Conservation (phyloP, 768 basidiomycete genomes). For the Lanmaoa pseudosensibilis region DNA sequence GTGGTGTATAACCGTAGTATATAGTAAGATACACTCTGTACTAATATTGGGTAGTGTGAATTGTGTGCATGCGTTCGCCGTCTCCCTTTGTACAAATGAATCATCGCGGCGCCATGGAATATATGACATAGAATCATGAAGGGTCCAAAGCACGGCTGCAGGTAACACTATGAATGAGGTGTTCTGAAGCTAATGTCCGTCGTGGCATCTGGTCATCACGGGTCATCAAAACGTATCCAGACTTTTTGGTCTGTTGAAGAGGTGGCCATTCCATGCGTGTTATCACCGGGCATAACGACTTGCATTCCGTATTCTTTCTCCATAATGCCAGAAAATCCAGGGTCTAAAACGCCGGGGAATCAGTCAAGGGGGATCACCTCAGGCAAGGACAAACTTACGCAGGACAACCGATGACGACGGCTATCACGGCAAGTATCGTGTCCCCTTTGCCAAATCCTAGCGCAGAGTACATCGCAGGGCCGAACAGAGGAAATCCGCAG, state of each 20-base stretch:
- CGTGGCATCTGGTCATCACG: background rate
- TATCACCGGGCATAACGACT: slow-evolving; percentile 41
- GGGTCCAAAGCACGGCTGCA: background rate
- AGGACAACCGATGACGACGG: slow-evolving; percentile 63
- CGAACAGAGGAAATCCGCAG: slow-evolving; percentile 79
- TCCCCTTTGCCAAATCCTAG: slow-evolving; percentile 72
- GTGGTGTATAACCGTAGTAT: no score
- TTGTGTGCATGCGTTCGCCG: no score
- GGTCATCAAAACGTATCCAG: background rate
- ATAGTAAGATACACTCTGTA: no score
- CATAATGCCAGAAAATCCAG: slow-evolving; percentile 45
- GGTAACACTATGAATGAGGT: background rate
- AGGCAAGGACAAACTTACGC: slow-evolving; percentile 25
- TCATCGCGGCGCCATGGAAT: no score
- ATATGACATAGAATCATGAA: background rate
- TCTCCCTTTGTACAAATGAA: no score
- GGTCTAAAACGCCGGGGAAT: slow-evolving; percentile 40
- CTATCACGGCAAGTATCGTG: slow-evolving; percentile 58
- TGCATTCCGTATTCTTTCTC: slow-evolving; percentile 49
- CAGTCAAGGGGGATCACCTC: slow-evolving; percentile 19
- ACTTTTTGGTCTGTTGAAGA: no score
- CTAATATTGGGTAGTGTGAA: no score
- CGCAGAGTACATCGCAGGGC: slow-evolving; percentile 60
- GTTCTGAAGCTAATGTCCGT: background rate
- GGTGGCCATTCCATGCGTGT: background rate